Evolutionary conservation across 352 stramenopile genomes (phyloP).

Genomic region (Lagenidium sp.): DNA sequence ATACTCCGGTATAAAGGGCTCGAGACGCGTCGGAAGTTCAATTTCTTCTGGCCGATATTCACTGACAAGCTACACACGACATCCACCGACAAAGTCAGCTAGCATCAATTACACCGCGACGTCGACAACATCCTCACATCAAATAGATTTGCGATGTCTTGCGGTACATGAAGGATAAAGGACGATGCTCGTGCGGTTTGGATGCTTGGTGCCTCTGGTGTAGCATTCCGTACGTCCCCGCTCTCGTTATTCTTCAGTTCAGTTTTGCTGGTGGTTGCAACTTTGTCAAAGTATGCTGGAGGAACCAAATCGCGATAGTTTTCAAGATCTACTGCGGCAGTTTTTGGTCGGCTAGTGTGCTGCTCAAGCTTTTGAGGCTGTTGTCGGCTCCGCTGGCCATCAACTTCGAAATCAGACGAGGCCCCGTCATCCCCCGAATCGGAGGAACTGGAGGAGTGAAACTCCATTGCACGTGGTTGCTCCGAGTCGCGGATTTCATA

Average conservation of each 20-base stretch:
- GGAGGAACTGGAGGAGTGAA: constrained; percentile 45
- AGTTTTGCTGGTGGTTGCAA: constrained; percentile 2
- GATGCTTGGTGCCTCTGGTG: background rate
- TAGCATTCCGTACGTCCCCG: too few relatives aligned
- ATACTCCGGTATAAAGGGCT: constrained; percentile 92
- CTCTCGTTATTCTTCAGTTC: too few relatives aligned
- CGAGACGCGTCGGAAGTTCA: constrained; percentile 85
- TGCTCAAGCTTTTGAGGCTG: constrained; percentile 1
- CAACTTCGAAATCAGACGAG: too few relatives aligned
- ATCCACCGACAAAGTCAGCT: too few relatives aligned
- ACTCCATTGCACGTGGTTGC: constrained; percentile 39
- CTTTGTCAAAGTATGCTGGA: constrained; percentile 45
- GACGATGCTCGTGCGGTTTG: background rate
- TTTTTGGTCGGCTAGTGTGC: constrained; percentile 29
- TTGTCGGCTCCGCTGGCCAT: constrained; percentile 1
- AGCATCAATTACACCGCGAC: background rate
- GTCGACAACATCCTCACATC: constrained; percentile 18
- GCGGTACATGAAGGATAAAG: constrained; percentile 34
- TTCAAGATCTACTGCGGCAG: constrained; percentile 37
- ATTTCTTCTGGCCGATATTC: constrained; percentile 84
- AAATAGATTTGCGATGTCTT: constrained; percentile 50
- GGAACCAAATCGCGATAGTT: constrained; percentile 44
- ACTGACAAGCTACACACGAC: constrained; percentile 43
- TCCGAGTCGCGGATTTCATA: constrained; percentile 52
- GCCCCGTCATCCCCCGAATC: constrained; percentile 25